A percentile compares a stretch with the other conserved stretches of the same genome.
Evolutionary conservation across 108 stramenopile species (phyloP).

Genomic region (Discostella stelligeroides): DNA sequence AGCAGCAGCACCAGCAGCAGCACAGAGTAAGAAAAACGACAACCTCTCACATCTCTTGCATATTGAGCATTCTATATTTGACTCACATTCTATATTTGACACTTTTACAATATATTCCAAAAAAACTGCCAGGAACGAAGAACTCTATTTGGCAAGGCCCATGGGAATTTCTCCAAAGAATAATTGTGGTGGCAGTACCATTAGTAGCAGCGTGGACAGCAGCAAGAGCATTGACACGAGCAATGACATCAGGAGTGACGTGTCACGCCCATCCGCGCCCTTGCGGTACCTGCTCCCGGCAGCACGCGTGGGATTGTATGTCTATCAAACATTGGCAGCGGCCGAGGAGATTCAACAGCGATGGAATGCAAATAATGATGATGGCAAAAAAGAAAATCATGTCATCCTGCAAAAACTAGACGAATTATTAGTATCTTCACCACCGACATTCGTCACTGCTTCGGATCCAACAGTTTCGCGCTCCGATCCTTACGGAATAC

Average conservation of each 20-base stretch:
- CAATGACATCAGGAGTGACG: no score
- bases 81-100: no score
- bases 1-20: no score
- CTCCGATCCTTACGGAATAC: constrained; percentile 33
- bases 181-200: neutral
- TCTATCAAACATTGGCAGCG: constrained; percentile 43
- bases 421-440: constrained; percentile 24
- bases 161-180: constrained; percentile 5
- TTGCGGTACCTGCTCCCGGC: constrained; percentile 59
- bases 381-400: neutral
- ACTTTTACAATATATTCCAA: no score
- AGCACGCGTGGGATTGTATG: constrained; percentile 56
- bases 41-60: no score
- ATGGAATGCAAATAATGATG: neutral
- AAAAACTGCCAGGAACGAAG: neutral
- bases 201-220: no score
- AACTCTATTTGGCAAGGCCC: constrained; percentile 19
- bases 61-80: no score
- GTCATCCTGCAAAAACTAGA: neutral
- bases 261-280: constrained; percentile 53
- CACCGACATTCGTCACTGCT: constrained; percentile 27
- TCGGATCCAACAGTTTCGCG: constrained; percentile 30
- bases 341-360: constrained; percentile 29
- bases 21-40: no score
- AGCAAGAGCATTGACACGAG: no score